These are phyloP conservation scores for Boletus fagicola DNA, from an alignment of 768 basidiomycete species.

Conservation along the genomic window DNA sequence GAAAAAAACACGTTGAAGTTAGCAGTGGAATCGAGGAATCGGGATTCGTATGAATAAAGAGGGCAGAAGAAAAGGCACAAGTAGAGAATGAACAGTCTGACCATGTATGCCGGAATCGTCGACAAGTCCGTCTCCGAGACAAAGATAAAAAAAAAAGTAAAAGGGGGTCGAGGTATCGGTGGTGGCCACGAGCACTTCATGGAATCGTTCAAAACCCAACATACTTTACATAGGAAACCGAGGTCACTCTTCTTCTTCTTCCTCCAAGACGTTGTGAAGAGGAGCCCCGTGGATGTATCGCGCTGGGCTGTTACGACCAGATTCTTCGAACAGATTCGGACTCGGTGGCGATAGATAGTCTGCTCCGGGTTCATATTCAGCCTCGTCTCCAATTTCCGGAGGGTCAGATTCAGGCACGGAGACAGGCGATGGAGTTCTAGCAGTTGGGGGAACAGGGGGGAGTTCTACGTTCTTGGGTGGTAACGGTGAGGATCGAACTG, in stretches of 20 bases:
- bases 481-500: constrained; percentile 30
- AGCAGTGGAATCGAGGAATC: constrained; percentile 13
- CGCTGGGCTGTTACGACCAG: constrained; percentile 59
- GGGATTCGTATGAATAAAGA: constrained; percentile 4
- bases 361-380: constrained; percentile 24
- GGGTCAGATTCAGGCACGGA: constrained; percentile 22
- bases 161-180: constrained; percentile 25
- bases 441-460: not conserved
- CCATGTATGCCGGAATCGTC: constrained; percentile 3
- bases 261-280: constrained; percentile 82
- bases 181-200: constrained; percentile 16
- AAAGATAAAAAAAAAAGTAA: not conserved
- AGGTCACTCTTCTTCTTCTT: constrained; percentile 63
- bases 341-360: constrained; percentile 34
- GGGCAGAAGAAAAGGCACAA: not conserved
- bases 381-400: constrained; percentile 29
- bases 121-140: constrained; percentile 9
- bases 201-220: constrained; percentile 11
- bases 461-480: constrained; percentile 10
- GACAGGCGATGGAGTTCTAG: constrained; percentile 15
- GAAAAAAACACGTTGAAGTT: constrained; percentile 7
- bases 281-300: constrained; percentile 85
- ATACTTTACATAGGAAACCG: constrained; percentile 21
- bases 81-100: constrained; percentile 4
- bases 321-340: constrained; percentile 40